Base-by-base conservation (phyloP, 345 rosid genomes). In the Arabis hirsuta region DNA sequence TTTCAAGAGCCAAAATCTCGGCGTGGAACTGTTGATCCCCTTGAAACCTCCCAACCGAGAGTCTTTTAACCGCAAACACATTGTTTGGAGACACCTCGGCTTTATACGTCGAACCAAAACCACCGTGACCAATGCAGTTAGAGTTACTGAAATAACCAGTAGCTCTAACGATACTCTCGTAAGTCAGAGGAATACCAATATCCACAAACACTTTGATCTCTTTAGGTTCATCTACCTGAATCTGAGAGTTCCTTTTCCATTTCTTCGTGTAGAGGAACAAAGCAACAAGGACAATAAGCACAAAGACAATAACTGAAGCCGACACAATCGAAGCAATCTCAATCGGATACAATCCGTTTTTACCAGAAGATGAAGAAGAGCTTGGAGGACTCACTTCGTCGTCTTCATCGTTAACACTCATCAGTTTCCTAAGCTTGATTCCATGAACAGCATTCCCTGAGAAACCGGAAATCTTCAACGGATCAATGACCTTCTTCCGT, bases 321-420 rank as follows among this genome's bases (percentile, higher is more conserved):
- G 88, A 87, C 12, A 80, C 84, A 27, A 87, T 79, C 1, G 88
- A 85, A 71, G 89, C 88, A 26, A 87, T 72, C 76, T 87, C 92
- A 42, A 87, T 83, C 9, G 89, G 74, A 12, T 69, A 82, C 43
- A 84, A 67, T 7, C 72, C 79, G 22, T 11, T n/a, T 62, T 55
- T 44, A 9, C 11, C 69, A 24, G 76, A 34, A 41, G 54, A 61
- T 8, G 42, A 52, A 24, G 42, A 52, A 24, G 63, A 51, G 20
- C 8, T 67, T 22, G 24, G 24, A 3, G 77, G 29, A 60, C 26
- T 32, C 39, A 0, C 50, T 27, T 55, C 45, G 1, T 64, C 63
- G 14, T 51, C 64, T 58, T 26, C 77, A 1, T 39, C 69, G 5
- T 60, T 44, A n/a, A 38, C 0, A 55, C 54, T 76, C 81, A 38